Percentiles rank a stretch among this genome's conserved stretches.
phyloP scores from a whole-genome alignment of 116 monocot species.

The Papilionanthe hybrid region DNA sequence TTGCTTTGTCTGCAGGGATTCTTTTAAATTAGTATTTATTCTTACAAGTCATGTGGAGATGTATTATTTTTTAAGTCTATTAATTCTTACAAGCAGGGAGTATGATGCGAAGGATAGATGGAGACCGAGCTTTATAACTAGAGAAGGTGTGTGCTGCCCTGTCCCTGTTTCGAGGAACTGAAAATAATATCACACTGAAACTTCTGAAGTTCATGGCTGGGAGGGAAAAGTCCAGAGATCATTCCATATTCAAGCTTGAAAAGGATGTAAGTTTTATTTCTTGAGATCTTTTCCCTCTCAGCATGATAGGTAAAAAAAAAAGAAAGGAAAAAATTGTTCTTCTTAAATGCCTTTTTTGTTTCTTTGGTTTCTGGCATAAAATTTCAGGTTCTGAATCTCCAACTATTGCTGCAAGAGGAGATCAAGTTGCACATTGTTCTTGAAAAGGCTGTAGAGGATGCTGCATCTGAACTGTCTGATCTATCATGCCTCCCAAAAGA shows the following conservation, averaged over 20 bases:
- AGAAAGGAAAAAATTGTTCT: neutral
- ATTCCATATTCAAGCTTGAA: slow-evolving; percentile 57
- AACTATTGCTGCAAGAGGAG: slow-evolving; percentile 45
- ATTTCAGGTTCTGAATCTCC: slow-evolving; percentile 49
- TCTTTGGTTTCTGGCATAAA: neutral
- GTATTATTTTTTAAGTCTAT: neutral
- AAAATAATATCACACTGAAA: slow-evolving; percentile 13
- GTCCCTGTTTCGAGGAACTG: neutral
- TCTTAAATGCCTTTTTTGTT: neutral
- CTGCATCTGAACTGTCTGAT: slow-evolving; percentile 33
- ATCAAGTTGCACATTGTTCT: slow-evolving; percentile 44
- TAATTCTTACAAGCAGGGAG: neutral
- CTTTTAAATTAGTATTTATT: neutral
- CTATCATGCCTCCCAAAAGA: slow-evolving; percentile 42
- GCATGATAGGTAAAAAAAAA: neutral
- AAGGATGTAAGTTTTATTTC: slow-evolving; percentile 49
- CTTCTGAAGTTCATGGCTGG: slow-evolving; percentile 8
- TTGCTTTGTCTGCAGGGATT: too few relatives aligned
- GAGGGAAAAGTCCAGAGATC: slow-evolving; percentile 8
- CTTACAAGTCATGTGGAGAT: neutral
- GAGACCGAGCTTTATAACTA: neutral
- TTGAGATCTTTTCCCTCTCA: neutral
- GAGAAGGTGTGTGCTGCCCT: neutral
- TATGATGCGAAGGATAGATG: neutral
- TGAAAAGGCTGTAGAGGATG: slow-evolving; percentile 63